Percentiles rank a stretch among this genome's conserved stretches.
Conservation (phyloP, 192 early-diverging fungal genomes). For the Coemansia sp. region DNA sequence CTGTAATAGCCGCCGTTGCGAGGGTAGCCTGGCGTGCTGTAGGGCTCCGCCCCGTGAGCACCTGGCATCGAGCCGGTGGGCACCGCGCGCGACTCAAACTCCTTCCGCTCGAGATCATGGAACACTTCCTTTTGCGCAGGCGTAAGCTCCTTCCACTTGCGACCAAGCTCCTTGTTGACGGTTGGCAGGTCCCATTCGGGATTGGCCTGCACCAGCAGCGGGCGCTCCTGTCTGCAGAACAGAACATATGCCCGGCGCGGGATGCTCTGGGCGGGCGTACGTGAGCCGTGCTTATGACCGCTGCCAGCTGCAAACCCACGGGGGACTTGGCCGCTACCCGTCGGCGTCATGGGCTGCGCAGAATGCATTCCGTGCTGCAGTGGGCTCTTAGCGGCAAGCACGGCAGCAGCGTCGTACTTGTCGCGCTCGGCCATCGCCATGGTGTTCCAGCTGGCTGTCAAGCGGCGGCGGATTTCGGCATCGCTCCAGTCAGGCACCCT, state of each 20-base stretch:
- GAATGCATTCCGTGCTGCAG: not conserved
- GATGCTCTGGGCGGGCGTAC: constrained; percentile 23
- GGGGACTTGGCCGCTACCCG: not conserved
- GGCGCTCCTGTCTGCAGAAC: constrained; percentile 46
- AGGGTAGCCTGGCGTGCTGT: constrained; percentile 13
- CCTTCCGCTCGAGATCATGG: constrained; percentile 39
- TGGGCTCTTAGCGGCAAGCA: not conserved
- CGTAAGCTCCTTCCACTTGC: constrained; percentile 48
- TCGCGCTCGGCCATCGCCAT: constrained; percentile 38
- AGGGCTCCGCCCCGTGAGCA: not conserved
- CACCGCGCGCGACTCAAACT: constrained; percentile 34
- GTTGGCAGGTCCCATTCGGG: constrained; percentile 47
- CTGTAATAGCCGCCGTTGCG: constrained; percentile 21
- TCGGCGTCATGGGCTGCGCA: not conserved
- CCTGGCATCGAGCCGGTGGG: not conserved
- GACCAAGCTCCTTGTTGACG: constrained; percentile 54
- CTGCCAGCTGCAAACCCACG: constrained; percentile 6
- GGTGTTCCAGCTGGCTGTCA: constrained; percentile 46
- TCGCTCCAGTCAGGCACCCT: constrained; percentile 53
- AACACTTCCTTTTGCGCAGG: constrained; percentile 31
- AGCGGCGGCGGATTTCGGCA: constrained; percentile 39
- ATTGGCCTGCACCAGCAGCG: constrained; percentile 36
- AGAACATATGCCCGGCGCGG: constrained; percentile 52
- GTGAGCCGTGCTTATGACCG: constrained; percentile 16
- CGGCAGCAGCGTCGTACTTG: constrained; percentile 14